Conservation (phyloP, 2,329 filamentous ascomycete species). For the Cladorrhinum sp. region DNA sequence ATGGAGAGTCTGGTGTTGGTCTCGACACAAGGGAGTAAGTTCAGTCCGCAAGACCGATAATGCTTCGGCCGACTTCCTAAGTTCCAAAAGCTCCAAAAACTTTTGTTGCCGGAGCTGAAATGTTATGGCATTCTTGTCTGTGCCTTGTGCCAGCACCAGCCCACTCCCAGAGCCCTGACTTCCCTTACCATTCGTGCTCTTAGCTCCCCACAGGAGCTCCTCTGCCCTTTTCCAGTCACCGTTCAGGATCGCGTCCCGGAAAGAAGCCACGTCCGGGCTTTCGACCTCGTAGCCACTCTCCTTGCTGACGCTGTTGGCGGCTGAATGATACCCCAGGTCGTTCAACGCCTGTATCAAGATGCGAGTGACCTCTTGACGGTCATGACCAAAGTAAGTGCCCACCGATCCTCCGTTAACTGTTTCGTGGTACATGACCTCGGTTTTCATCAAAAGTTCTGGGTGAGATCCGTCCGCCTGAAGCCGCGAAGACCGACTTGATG, state of each 20-base stretch:
- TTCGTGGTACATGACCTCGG: constrained; percentile 53
- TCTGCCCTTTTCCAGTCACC: constrained; percentile 89
- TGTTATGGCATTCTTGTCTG: constrained; percentile 75
- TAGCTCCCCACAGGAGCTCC: constrained; percentile 63
- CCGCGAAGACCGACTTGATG: neutral
- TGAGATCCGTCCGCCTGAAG: neutral
- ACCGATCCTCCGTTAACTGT: constrained; percentile 34
- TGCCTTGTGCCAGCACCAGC: constrained; percentile 70
- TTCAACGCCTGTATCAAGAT: constrained; percentile 87
- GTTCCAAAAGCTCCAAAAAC: constrained; percentile 85
- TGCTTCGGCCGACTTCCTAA: constrained; percentile 68
- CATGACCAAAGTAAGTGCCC: constrained; percentile 71
- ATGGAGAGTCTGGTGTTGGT: constrained; percentile 68
- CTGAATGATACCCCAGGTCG: constrained; percentile 80
- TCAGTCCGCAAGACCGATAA: constrained; percentile 83
- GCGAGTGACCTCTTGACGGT: constrained; percentile 88
- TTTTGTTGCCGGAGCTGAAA: constrained; percentile 93
- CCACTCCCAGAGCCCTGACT: constrained; percentile 47
- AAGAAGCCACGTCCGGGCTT: constrained; percentile 79
- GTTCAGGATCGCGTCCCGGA: constrained; percentile 73
- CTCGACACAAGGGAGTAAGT: constrained; percentile 79
- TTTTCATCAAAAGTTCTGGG: constrained; percentile 53
- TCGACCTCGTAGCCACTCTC: constrained; percentile 90
- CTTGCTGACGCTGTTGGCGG: constrained; percentile 69
- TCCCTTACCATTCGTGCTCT: constrained; percentile 29